phyloP scores from a whole-genome alignment of 495 filamentous ascomycete genomes.

The Geoglossum glabrum region DNA sequence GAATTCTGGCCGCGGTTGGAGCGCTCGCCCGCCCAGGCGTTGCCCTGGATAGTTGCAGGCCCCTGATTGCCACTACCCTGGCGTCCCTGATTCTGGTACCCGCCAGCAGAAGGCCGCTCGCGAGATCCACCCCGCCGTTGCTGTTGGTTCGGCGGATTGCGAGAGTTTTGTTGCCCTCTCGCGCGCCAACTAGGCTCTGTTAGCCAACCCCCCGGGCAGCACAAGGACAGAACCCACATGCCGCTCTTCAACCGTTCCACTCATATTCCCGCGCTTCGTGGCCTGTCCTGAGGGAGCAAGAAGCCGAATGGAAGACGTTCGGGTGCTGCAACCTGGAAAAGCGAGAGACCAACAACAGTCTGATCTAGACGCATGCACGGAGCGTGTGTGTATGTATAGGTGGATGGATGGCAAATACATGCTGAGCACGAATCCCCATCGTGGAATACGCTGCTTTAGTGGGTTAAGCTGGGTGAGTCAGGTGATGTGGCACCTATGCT shows the following conservation, averaged over 20 bases:
- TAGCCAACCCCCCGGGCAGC: neutral
- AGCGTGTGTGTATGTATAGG: no score
- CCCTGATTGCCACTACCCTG: neutral
- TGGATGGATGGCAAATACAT: no score
- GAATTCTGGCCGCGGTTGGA: neutral
- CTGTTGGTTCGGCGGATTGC: neutral
- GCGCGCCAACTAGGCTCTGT: neutral
- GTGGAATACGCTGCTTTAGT: no score
- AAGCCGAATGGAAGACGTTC: neutral
- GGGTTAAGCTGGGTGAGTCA: no score
- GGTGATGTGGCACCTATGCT: no score
- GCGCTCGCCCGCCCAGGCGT: neutral
- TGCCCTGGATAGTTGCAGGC: neutral
- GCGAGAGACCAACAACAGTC: neutral
- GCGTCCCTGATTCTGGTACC: neutral
- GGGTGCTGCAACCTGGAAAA: neutral
- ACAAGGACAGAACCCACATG: neutral
- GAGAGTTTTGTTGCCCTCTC: neutral
- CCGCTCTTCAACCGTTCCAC: conserved; percentile 1
- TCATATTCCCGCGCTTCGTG: neutral
- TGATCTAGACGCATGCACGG: no score
- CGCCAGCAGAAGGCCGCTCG: neutral
- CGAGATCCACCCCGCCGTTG: neutral
- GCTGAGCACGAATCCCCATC: no score
- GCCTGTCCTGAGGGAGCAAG: neutral